Evolutionary conservation across 805 yeast species (phyloP).

Genomic region (Yarrowia divulgata): DNA sequence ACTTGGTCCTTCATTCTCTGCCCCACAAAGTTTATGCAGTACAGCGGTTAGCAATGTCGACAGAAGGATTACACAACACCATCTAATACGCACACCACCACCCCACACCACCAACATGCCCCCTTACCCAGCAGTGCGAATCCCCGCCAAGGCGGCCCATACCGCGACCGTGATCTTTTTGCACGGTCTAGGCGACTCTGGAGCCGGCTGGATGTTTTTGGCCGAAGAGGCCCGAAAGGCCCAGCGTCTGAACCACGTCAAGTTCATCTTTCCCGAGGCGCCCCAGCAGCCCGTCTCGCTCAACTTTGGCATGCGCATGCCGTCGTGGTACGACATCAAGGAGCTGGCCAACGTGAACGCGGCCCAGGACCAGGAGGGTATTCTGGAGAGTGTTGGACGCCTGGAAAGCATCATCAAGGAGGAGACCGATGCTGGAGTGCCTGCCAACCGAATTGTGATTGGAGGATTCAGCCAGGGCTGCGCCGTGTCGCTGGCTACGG

Average conservation of each 20-base stretch:
- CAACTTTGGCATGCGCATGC: slow-evolving; percentile 70
- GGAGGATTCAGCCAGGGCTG: slow-evolving; percentile 98
- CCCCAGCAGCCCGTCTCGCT: slow-evolving; percentile 73
- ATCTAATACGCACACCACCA: background rate
- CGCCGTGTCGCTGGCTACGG: slow-evolving; percentile 63
- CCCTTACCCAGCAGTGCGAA: slow-evolving; percentile 40
- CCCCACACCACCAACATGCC: slow-evolving; percentile 3
- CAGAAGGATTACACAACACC: background rate
- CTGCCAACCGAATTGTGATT: slow-evolving; percentile 66
- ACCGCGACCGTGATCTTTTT: slow-evolving; percentile 74
- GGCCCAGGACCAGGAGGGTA: slow-evolving; percentile 53
- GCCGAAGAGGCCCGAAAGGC: slow-evolving; percentile 62
- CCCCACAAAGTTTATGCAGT: slow-evolving; percentile 23
- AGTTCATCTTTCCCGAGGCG: slow-evolving; percentile 91
- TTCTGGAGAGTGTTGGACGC: slow-evolving; percentile 48
- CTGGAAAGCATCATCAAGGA: slow-evolving; percentile 48
- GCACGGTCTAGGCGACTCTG: slow-evolving; percentile 94
- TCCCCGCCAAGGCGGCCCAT: slow-evolving; percentile 55
- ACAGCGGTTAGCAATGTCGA: background rate
- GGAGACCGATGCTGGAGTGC: slow-evolving; percentile 50
- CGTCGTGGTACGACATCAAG: slow-evolving; percentile 86
- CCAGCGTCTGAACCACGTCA: slow-evolving; percentile 60
- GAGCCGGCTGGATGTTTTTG: slow-evolving; percentile 86
- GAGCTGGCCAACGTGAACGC: slow-evolving; percentile 50
- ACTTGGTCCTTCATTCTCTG: background rate